Evolutionary conservation across 257 asterid genomes (phyloP), one percentile per base, ranked within the genome.

Genomic region (Fraxinus quadrangulata): DNA sequence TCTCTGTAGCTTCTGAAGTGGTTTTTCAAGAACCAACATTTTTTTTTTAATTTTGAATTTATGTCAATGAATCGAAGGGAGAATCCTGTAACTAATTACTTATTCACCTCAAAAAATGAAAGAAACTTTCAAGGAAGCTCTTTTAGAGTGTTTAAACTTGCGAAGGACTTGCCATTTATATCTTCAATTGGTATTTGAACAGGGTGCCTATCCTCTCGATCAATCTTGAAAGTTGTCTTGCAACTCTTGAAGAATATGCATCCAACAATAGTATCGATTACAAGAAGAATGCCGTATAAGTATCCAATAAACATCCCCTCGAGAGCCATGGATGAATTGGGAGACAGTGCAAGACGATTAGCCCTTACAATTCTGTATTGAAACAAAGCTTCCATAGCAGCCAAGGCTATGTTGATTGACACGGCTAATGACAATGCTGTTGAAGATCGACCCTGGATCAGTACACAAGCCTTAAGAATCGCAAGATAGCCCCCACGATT

Each of bases 401-500:
- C 90, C 80, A 90, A 45, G 42, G 84, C 78, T n/a, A 84, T 31
- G 74, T 86, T 92, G 26, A 78, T 24, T 2, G 85, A 67, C 37
- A 89, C 81, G 2, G 89, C 88, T 75, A 92, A 68, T 5, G 91
- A 81, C 30, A 92, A 79, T n/a, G 94, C 97, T 47, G 91, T 88
- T 61, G 79, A 75, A 42, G 80, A 81, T 80, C 89, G 87, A 19
- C 91, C 87, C 72, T 70, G 79, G 21, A 90, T 80, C 72, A 90
- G 36, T 69, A 79, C 71, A 72, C 83, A 82, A 1, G 92, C 90
- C 85, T 81, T 86, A 21, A 86, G 81, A 59, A 90, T 83, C 19
- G 88, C 80, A 30, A 73, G 19, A 56, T 82, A 78, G 0, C 97
- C 97, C 13, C 91, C 89, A 0, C 39, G 66, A 24, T 73, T 84